A percentile compares a stretch with the other conserved stretches of the same genome.
Evolutionary conservation across 2,329 filamentous ascomycete genomes (phyloP).

Genomic region (Microcera coccophila): DNA sequence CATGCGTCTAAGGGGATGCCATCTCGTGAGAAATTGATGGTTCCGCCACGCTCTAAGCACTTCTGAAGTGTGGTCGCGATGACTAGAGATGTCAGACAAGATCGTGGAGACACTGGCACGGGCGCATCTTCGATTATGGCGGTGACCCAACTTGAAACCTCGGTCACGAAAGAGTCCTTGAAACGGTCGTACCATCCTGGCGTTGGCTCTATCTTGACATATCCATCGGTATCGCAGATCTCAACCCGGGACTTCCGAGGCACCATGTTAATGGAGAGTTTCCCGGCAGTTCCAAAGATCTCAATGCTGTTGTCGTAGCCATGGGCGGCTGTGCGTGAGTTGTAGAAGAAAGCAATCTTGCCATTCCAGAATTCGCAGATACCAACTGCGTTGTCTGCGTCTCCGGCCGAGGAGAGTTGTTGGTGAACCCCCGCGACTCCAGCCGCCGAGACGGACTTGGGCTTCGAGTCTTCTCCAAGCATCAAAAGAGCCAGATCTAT

Average conservation of each 20-base stretch:
- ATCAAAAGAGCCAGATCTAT: not conserved
- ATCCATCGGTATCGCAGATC: not conserved
- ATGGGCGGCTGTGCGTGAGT: not conserved
- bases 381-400: conserved; percentile 1
- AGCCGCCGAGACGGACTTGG: not conserved
- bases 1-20: too few relatives aligned
- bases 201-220: not conserved
- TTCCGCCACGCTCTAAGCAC: conserved; percentile 9
- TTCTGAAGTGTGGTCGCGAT: conserved; percentile 19
- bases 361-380: conserved; percentile 3
- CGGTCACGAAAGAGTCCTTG: not conserved
- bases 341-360: conserved; percentile 2
- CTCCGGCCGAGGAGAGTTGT: not conserved
- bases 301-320: conserved; percentile 1
- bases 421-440: not conserved
- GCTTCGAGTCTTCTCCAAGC: not conserved
- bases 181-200: not conserved
- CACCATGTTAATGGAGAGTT: not conserved
- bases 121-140: conserved; percentile 12
- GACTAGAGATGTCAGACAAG: conserved; percentile 10
- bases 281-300: not conserved
- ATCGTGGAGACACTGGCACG: conserved; percentile 14
- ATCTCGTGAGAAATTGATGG: conserved; percentile 4
- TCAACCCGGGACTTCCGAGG: not conserved
- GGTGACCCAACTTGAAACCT: conserved; percentile 18